Base-by-base conservation (phyloP, 2,329 filamentous ascomycete genomes). In the Fusarium oxysporum region DNA sequence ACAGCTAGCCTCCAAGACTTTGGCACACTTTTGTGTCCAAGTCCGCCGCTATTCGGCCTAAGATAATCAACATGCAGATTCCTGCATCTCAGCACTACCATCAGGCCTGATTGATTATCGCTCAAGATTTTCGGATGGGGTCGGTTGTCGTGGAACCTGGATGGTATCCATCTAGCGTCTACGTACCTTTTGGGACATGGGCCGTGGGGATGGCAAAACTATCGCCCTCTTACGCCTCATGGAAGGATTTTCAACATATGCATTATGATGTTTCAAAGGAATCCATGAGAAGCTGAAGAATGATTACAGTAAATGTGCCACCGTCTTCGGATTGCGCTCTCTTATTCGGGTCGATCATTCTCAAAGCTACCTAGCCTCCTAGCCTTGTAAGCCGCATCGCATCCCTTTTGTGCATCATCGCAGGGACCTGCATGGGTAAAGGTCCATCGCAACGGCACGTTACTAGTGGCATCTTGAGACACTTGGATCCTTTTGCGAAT, bases 41-140 rank as follows among this genome's bases (percentile, higher is more conserved):
- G 57, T 47, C 70, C 57, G 57, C 50, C 47, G 51, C 61, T 64
- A 70, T 66, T 68, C 60, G 50, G 61, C 68, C 70, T 64, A 73
- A 77, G 76, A 77, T 77, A 77, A 77, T 76, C 76, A 77, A 77
- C 70, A 62, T 77, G 76, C 75, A 77, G 67, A 68, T 69, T 70
- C 62, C 57, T 72, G 69, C 73, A 75, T 76, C 69, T 62, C 74
- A 69, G 68, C 60, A 73, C 73, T 70, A 63, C 56, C 63, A 48
- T 62, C 41, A 51, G 53, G 44, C 48, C 70, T 65, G 58, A 67
- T 70, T 62, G 58, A 73, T 70, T 60, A 58, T 73, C 66, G 57
- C 66, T 44, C 65, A 35, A 64, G 19, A 28, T 21, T 66, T 61
- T 60, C 37, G 48, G 62, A 59, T 45, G 40, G 64, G 66, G 64